These are phyloP conservation scores for Abrus pulchellus DNA, from an alignment of 306 rosid genomes.

Conservation along the genomic window DNA sequence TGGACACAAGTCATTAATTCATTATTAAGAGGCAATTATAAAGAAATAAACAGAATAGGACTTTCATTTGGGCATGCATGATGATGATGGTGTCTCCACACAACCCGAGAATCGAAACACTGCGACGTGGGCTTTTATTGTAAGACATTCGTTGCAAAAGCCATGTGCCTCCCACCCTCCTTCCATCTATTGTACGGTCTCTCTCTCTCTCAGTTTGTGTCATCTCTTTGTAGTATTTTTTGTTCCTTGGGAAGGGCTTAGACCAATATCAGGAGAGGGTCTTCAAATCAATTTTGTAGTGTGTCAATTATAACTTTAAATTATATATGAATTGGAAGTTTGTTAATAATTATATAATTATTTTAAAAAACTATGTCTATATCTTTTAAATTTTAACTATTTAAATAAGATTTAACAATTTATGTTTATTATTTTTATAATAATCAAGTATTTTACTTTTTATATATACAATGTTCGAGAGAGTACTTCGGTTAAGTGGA, in stretches of 20 bases:
- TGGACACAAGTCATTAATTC: conserved; percentile 52
- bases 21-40: conserved; percentile 65
- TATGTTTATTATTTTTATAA: too few species aligned
- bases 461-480: too few species aligned
- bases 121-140: conserved; percentile 73
- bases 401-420: too few species aligned
- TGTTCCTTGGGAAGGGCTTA: conserved; percentile 27
- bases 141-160: conserved; percentile 62
- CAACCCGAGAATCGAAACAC: conserved; percentile 72
- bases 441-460: too few species aligned
- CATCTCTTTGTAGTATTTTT: not conserved
- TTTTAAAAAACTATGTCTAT: too few species aligned
- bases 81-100: conserved; percentile 74
- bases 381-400: too few species aligned
- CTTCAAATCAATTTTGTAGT: not conserved
- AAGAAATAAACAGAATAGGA: conserved; percentile 63
- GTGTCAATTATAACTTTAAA: too few species aligned
- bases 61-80: conserved; percentile 75
- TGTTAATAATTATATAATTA: too few species aligned
- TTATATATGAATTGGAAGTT: too few species aligned
- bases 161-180: conserved; percentile 92
- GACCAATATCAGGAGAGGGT: not conserved
- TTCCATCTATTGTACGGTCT: conserved; percentile 51
- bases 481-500: conserved; percentile 1
- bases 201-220: not conserved